These are phyloP conservation scores for Lecanicillium sp. DNA, from an alignment of 2,329 filamentous ascomycete species.

Conservation along the genomic window DNA sequence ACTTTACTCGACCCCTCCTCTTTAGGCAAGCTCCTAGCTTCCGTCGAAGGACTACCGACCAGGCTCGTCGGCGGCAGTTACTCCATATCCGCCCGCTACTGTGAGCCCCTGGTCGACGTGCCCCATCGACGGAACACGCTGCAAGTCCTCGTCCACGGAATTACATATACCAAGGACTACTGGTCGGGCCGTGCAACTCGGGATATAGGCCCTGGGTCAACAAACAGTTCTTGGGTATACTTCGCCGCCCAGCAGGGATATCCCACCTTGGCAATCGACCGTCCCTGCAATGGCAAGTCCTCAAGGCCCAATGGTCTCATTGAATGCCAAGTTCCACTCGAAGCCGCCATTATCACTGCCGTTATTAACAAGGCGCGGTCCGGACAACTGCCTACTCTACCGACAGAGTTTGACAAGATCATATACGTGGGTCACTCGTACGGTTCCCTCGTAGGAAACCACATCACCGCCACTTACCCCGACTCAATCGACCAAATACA, in stretches of 20 bases:
- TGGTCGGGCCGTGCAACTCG: conserved; percentile 1
- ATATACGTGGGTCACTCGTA: conserved; percentile 7
- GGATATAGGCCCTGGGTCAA: not conserved
- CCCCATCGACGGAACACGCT: not conserved
- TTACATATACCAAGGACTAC: conserved; percentile 3
- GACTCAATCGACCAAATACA: not conserved
- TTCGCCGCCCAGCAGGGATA: conserved; percentile 6
- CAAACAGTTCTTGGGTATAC: conserved; percentile 4
- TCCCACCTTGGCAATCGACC: conserved; percentile 5
- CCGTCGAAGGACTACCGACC: not conserved
- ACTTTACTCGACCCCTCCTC: not conserved
- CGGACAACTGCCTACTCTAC: not conserved
- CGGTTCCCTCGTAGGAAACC: conserved; percentile 3
- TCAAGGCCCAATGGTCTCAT: not conserved
- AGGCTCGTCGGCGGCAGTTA: not conserved
- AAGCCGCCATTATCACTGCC: not conserved
- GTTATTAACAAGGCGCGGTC: not conserved
- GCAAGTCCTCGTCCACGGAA: conserved; percentile 2
- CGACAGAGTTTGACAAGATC: conserved; percentile 1
- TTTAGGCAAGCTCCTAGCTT: not conserved
- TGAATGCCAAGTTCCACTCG: conserved; percentile 3
- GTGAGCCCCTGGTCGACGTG: not conserved
- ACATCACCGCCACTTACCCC: not conserved
- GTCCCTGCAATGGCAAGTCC: conserved; percentile 5
- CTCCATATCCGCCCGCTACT: not conserved